Evolutionary conservation across 2,329 filamentous ascomycete species (phyloP).

Genomic region (Aspergillus sp.): DNA sequence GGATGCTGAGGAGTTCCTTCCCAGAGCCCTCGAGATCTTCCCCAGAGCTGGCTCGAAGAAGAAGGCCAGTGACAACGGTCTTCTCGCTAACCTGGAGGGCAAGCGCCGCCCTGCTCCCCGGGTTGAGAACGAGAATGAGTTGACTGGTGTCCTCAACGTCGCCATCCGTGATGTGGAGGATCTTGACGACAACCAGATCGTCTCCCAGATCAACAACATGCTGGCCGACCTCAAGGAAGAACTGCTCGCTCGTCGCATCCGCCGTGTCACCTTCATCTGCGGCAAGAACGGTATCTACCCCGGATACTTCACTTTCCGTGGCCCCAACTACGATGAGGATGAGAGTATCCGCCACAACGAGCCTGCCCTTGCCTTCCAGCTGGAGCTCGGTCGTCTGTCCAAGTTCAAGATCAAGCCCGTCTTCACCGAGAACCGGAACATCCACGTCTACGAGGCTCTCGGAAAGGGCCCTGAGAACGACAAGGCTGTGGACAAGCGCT

Average conservation of each 20-base stretch:
- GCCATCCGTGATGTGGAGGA: slow-evolving; percentile 87
- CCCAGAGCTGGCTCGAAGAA: slow-evolving; percentile 61
- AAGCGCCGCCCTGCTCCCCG: slow-evolving; percentile 65
- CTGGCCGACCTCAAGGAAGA: slow-evolving; percentile 82
- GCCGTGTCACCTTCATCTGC: slow-evolving; percentile 93
- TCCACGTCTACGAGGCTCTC: slow-evolving; percentile 96
- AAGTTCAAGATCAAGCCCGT: slow-evolving; percentile 99
- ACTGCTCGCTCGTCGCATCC: slow-evolving; percentile 75
- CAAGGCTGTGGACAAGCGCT: slow-evolving; percentile 71
- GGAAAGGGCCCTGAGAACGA: slow-evolving; percentile 94
- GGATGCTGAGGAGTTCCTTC: slow-evolving; percentile 84
- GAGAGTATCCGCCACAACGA: slow-evolving; percentile 96
- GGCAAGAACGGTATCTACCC: slow-evolving; percentile 94
- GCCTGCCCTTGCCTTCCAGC: slow-evolving; percentile 95
- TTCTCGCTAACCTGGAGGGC: slow-evolving; percentile 72
- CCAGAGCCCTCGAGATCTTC: slow-evolving; percentile 81
- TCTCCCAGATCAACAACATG: slow-evolving; percentile 72
- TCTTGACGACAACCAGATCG: slow-evolving; percentile 76
- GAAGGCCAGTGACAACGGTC: slow-evolving; percentile 57
- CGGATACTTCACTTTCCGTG: slow-evolving; percentile 97
- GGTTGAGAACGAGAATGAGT: slow-evolving; percentile 68
- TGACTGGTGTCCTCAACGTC: slow-evolving; percentile 90
- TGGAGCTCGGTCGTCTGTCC: slow-evolving; percentile 87
- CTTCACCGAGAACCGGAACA: slow-evolving; percentile 98
- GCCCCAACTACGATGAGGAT: slow-evolving; percentile 85